These are phyloP conservation scores for Linderniella brevidens DNA, from an alignment of 257 asterid genomes.

Conservation along the genomic window DNA sequence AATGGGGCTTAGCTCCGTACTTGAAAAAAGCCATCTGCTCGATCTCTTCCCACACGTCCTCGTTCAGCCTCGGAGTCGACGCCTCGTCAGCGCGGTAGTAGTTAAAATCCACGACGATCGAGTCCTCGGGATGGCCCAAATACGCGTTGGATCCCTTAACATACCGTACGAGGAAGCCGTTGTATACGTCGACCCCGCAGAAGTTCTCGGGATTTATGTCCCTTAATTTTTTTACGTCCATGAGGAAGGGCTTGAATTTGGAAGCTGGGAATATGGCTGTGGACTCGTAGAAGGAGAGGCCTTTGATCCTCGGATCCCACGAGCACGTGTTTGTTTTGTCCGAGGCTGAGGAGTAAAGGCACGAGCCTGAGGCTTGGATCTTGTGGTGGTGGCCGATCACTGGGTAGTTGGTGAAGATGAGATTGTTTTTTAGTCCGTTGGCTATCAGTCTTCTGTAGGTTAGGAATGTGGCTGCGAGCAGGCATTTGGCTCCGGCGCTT, in stretches of 20 bases:
- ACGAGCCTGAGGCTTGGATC: too few species aligned
- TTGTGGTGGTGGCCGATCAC: constrained; percentile 32
- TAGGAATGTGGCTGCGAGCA: constrained; percentile 23
- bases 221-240: too few species aligned
- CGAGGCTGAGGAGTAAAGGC: too few species aligned
- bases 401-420: constrained; percentile 58
- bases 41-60: constrained; percentile 68
- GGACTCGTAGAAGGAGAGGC: too few species aligned
- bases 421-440: constrained; percentile 67
- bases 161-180: constrained; percentile 59
- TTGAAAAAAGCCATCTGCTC: constrained; percentile 77
- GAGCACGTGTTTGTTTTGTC: too few species aligned
- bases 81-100: too few species aligned
- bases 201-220: too few species aligned
- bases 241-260: too few species aligned
- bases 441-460: constrained; percentile 33
- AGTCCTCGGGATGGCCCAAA: constrained; percentile 25
- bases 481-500: constrained; percentile 33
- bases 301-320: too few species aligned
- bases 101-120: too few species aligned
- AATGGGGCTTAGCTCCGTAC: constrained; percentile 56
- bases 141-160: constrained; percentile 37
- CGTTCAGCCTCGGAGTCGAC: not conserved
- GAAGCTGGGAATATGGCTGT: too few species aligned
- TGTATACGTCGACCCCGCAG: constrained; percentile 73